Evolutionary conservation across 1,284 basidiomycete genomes (phyloP), one percentile per base, ranked within the genome.

Genomic region (Boletus sp.): DNA sequence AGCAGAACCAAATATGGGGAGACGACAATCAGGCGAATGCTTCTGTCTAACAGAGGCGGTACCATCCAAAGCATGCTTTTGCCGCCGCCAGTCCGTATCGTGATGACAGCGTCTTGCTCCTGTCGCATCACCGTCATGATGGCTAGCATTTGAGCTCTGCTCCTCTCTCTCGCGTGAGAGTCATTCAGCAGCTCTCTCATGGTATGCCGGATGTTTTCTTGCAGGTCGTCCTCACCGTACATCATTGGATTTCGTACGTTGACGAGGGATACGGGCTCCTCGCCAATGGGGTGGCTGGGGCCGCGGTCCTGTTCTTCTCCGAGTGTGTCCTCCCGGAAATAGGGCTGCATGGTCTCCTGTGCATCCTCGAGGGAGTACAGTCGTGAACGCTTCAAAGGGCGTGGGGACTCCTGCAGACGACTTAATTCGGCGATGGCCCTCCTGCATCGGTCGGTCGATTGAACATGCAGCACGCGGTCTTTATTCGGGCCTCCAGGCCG

Each of bases 51-150:
- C 4, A 56, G 37, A 0, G 37, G 55, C 0, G 37, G 48, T 6
- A 43, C 3, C 37, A 56, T 14, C 55, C 55, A 56, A 1, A 56
- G 47, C 55, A 50, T 50, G 10, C 55, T 56, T 21, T 56, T 56
- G 0, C 55, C 38, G 17, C 55, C 33, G 3, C 55, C 53, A 2
- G 17, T 38, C 6, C 17, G 37, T 38, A 38, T 38, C 17, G 37
- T 38, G 6, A 38, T 38, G 37, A 38, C 37, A 6, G 37, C 37
- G 19, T 21, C 37, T 38, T 21, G 17, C 37, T 38, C 37, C 37
- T 14, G 37, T 38, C 19, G 37, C 37, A 38, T 38, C 2, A 38
- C 37, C 37, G 21, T 38, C 37, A 38, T 6, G 37, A 38, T 21
- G 37, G 37, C 37, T 19, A 38, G 37, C 19, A 38, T 21, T 38